Conservation (phyloP, 2,329 filamentous ascomycete genomes). For the Fusarium sublunatum region DNA sequence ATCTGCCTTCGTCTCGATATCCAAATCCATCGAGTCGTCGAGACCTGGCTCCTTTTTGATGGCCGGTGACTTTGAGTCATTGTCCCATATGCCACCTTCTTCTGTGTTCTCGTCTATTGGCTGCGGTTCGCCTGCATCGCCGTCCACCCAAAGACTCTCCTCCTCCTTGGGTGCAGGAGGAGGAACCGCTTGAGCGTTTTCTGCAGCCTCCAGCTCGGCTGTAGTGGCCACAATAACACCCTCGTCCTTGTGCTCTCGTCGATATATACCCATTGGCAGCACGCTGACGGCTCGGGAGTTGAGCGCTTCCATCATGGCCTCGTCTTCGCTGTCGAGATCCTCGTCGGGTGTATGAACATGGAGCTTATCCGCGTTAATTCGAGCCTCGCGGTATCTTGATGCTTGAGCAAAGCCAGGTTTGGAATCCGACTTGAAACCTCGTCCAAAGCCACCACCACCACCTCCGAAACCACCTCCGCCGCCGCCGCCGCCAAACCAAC, state of each 20-base stretch:
- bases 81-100: slow-evolving; percentile 59
- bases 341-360: slow-evolving; percentile 57
- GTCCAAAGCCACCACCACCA: slow-evolving; percentile 44
- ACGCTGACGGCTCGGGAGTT: slow-evolving; percentile 48
- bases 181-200: slow-evolving; percentile 52
- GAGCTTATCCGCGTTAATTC: slow-evolving; percentile 69
- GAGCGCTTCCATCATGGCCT: slow-evolving; percentile 55
- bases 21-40: slow-evolving; percentile 57
- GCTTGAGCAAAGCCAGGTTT: slow-evolving; percentile 55
- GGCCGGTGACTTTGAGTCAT: slow-evolving; percentile 50
- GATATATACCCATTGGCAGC: slow-evolving; percentile 67
- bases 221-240: slow-evolving; percentile 66
- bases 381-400: slow-evolving; percentile 53
- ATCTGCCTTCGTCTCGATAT: slow-evolving; percentile 46
- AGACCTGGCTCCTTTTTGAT: slow-evolving; percentile 60
- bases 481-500: slow-evolving; percentile 46
- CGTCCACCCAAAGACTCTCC: slow-evolving; percentile 60
- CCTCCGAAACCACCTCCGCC: slow-evolving; percentile 46
- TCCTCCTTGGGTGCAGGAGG: slow-evolving; percentile 51
- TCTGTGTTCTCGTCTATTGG: slow-evolving; percentile 48
- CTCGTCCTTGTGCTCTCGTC: slow-evolving; percentile 65
- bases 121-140: slow-evolving; percentile 46
- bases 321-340: slow-evolving; percentile 60
- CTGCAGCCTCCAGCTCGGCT: slow-evolving; percentile 67
- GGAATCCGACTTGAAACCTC: slow-evolving; percentile 50